These are phyloP conservation scores for Yamadazyma mexicana DNA, from an alignment of 1,139 yeast species.

Conservation along the genomic window DNA sequence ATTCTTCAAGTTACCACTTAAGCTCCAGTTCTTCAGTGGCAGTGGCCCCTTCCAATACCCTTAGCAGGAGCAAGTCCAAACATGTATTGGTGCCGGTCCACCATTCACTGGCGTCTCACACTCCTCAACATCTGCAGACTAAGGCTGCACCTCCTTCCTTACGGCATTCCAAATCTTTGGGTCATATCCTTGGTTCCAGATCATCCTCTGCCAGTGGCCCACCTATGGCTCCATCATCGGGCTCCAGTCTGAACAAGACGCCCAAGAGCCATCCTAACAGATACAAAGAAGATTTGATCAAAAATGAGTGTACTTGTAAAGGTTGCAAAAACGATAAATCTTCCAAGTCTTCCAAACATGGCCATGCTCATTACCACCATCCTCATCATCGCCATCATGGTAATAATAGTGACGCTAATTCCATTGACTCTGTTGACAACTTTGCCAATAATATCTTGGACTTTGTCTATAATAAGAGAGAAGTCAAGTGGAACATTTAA, in stretches of 20 bases:
- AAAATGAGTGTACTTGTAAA: conserved; percentile 16
- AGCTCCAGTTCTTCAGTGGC: conserved; percentile 5
- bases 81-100: not conserved
- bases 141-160: conserved; percentile 5
- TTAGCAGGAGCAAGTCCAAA: conserved; percentile 1
- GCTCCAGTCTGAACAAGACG: not conserved
- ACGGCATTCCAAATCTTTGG: conserved; percentile 11
- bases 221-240: no score
- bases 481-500: conserved; percentile 19
- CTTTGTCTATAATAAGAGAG: conserved; percentile 18
- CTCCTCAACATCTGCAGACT: not conserved
- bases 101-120: not conserved
- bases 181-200: conserved; percentile 10
- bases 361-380: conserved; percentile 4
- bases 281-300: conserved; percentile 15
- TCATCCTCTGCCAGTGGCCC: conserved; percentile 5
- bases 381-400: conserved; percentile 7
- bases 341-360: conserved; percentile 5
- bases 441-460: conserved; percentile 20
- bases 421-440: conserved; percentile 19
- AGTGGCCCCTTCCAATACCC: not conserved
- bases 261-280: conserved; percentile 8
- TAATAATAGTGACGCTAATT: conserved; percentile 12
- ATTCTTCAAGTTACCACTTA: conserved; percentile 4
- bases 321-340: conserved; percentile 13